Base-by-base conservation (phyloP, 1,284 basidiomycete species). In the Trametes polyzona region DNA sequence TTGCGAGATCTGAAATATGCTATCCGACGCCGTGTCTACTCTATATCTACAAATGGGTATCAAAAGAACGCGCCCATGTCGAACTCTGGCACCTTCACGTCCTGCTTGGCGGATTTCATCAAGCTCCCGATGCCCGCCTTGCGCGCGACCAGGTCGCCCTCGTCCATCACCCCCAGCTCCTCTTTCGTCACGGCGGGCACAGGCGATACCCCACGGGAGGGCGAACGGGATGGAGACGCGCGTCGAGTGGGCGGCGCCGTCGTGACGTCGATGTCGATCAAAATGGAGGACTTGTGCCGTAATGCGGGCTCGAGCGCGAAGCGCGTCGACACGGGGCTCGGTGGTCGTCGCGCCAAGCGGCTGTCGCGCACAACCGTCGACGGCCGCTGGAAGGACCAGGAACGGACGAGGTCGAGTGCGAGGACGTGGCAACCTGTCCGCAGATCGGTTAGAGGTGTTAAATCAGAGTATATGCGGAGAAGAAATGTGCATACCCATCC, bases 401-500 rank as follows among this genome's bases (percentile, higher is more conserved):
- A 90, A 23, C 84, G 83, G 36, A 96, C 85, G 12, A 98, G 83
- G 66, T 93, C 87, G 23, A 98, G 80, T 3, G 93, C 95, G 12
- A 98, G 77, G 4, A 84, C 82, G 71, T 97, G 95, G 65, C 95
- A 98, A n/a, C 96, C 95, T 96, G 67, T n/a, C n/a, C n/a, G n/a
- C n/a, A n/a, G n/a, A n/a, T n/a, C n/a, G n/a, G n/a, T n/a, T n/a
- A n/a, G n/a, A n/a, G n/a, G n/a, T n/a, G n/a, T n/a, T n/a, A n/a
- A n/a, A n/a, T n/a, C n/a, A n/a, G n/a, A n/a, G n/a, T n/a, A n/a
- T n/a, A n/a, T n/a, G 16, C 41, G 33, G 21, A 48, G 30, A n/a
- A 23, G 24, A 19, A 14, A 33, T 43, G 27, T 30, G 71, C 87
- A 53, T 62, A 93, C 95, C 95, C 94, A 97, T 95, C 52, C 92